phyloP scores from a whole-genome alignment of 768 basidiomycete species.

The Tephrocybe sp. region DNA sequence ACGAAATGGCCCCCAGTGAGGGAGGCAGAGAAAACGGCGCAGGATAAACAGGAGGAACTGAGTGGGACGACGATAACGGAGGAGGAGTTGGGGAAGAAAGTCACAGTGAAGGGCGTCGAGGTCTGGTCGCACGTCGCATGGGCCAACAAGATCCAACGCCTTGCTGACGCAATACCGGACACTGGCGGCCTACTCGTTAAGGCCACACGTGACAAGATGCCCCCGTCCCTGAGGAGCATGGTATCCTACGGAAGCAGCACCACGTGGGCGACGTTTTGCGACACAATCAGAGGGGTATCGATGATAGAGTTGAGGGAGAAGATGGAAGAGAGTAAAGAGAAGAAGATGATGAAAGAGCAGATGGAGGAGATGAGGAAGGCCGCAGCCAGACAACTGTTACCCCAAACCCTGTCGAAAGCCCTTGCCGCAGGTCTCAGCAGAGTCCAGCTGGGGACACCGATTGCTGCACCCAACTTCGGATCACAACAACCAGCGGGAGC shows the following conservation, averaged over 20 bases:
- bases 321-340: constrained; percentile 3
- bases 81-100: constrained; percentile 17
- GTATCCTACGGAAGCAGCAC: background rate
- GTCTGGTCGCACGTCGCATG: constrained; percentile 22
- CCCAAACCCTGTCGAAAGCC: background rate
- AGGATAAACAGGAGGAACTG: constrained; percentile 6
- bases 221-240: background rate
- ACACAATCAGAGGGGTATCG: constrained; percentile 1
- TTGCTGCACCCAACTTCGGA: background rate
- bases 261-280: constrained; percentile 17
- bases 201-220: constrained; percentile 8
- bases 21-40: constrained; percentile 9
- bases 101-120: constrained; percentile 17
- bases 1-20: constrained; percentile 17
- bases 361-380: background rate
- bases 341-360: background rate
- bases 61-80: constrained; percentile 9
- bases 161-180: constrained; percentile 16
- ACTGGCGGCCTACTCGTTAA: constrained; percentile 15
- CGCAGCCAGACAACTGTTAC: too few relatives aligned
- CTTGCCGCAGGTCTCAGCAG: background rate
- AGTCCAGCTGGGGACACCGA: background rate
- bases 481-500: background rate
- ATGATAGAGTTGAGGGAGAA: background rate
- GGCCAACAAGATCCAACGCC: constrained; percentile 20